A percentile compares a stretch with the other conserved stretches of the same genome.
phyloP scores from a whole-genome alignment of 225 moss, liverwort and hornwort genomes.

The Physcomitrellopsis africana region DNA sequence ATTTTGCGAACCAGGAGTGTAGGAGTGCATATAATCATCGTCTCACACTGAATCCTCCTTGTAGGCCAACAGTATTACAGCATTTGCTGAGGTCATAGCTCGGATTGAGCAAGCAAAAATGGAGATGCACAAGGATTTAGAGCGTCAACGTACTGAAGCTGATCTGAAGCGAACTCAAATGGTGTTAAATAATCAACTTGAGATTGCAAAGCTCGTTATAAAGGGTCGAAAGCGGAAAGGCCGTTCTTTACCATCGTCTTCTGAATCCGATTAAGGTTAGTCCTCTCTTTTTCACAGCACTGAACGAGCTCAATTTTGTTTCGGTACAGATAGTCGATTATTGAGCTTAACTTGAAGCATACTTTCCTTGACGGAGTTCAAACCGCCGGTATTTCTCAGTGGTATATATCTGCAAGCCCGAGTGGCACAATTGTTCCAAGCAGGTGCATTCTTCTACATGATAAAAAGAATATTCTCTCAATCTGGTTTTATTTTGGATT shows the following conservation, averaged over 20 bases:
- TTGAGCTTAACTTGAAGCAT: conserved; percentile 10
- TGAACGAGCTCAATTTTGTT: neutral
- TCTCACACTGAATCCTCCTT: conserved; percentile 22
- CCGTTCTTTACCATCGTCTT: conserved; percentile 47
- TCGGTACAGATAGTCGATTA: neutral
- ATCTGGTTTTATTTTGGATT: neutral
- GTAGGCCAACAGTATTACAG: conserved; percentile 68
- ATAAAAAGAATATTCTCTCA: neutral
- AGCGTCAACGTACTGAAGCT: conserved; percentile 62
- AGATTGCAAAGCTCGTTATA: conserved; percentile 63
- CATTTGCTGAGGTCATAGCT: conserved; percentile 59
- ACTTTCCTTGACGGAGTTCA: neutral
- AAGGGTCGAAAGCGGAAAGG: conserved; percentile 55
- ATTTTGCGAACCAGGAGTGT: conserved; percentile 12
- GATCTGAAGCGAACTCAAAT: conserved; percentile 64
- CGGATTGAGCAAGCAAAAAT: conserved; percentile 70
- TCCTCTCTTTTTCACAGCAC: neutral
- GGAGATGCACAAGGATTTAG: conserved; percentile 69
- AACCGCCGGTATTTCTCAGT: neutral
- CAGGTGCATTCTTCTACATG: neutral
- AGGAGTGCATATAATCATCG: neutral
- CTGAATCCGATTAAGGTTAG: conserved; percentile 54
- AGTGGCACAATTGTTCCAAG: neutral
- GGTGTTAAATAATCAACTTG: conserved; percentile 60
- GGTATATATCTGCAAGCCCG: neutral